Base-by-base conservation (phyloP, 805 yeast genomes). In the Candida glaebosa region DNA sequence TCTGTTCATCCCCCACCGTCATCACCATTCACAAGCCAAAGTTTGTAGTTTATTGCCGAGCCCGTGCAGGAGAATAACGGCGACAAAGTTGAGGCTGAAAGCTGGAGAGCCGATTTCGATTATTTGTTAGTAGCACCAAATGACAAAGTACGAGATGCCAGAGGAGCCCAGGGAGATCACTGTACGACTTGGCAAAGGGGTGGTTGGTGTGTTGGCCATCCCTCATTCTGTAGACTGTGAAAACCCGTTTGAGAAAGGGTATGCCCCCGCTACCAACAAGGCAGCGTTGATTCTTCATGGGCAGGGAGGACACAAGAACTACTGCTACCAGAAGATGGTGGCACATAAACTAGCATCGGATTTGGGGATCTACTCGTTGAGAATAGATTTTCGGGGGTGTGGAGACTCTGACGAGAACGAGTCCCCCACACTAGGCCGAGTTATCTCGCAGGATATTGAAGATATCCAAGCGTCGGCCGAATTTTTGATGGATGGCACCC, bases 301-400 rank as follows among this genome's bases (percentile, higher is more conserved):
- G 1, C 84, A 78, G 46, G 90, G 82, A 1, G 95, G 96, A 0
- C 95, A 90, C 57, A 78, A 87, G 49, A 78, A 85, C 65, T 84
- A 87, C 57, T 79, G 87, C 44, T 89, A 84, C 60, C 88, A 84
- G 48, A 75, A 76, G 18, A 51, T 63, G 12, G 60, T 87, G 34
- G 90, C 95, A 0, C 74, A 75, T 19, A 63, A 61, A 18, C 58
- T 90, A 41, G 81, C 89, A 0, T 56, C 64, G 2, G 73, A 74
- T 12, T 57, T 75, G 44, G 95, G 95, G 0, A 66, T 79, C 42
- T 79, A 72, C 54, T 76, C 84, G 3, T 70, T 87, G 38, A 67
- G 97, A 48, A 81, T 89, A 50, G 97, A 90, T 60, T 89, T 90
- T 53, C 71, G 96, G 41, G 85, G 84, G 5, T 83, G 93, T 59